These are phyloP conservation scores for Rhododendron molle DNA, from an alignment of 148 eudicot species.

Conservation along the genomic window DNA sequence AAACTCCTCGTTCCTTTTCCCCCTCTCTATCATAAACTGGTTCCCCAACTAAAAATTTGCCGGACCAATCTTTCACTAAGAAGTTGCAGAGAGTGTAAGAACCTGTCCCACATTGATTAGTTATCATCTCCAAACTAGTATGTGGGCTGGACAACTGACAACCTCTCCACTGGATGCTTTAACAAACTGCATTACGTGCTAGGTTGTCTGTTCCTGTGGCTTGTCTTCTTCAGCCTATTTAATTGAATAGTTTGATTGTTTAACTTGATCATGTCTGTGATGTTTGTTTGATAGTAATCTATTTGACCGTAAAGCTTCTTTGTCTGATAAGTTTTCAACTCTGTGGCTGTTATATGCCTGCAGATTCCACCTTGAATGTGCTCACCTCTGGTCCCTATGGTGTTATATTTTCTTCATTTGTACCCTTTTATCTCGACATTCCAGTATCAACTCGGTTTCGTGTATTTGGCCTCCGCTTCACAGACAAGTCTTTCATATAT, in stretches of 20 bases:
- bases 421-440: conserved; percentile 88
- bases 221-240: neutral
- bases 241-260: neutral
- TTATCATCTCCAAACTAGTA: neutral
- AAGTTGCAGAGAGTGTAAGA: neutral
- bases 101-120: neutral
- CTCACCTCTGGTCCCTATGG: conserved; percentile 96
- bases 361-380: conserved; percentile 63
- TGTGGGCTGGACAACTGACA: neutral
- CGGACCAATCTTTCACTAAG: neutral
- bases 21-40: neutral
- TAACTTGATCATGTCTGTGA: neutral
- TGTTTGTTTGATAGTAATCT: neutral
- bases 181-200: neutral
- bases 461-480: conserved; percentile 61
- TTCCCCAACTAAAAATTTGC: neutral
- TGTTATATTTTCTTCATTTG: conserved; percentile 84
- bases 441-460: conserved; percentile 89
- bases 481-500: conserved; percentile 95
- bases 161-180: neutral
- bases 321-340: conserved; percentile 2
- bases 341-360: conserved; percentile 17
- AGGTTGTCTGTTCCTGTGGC: neutral
- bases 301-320: neutral
- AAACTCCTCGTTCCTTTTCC: neutral